phyloP scores from a whole-genome alignment of 1,284 basidiomycete species.

The Apiotrichum gamsii region DNA sequence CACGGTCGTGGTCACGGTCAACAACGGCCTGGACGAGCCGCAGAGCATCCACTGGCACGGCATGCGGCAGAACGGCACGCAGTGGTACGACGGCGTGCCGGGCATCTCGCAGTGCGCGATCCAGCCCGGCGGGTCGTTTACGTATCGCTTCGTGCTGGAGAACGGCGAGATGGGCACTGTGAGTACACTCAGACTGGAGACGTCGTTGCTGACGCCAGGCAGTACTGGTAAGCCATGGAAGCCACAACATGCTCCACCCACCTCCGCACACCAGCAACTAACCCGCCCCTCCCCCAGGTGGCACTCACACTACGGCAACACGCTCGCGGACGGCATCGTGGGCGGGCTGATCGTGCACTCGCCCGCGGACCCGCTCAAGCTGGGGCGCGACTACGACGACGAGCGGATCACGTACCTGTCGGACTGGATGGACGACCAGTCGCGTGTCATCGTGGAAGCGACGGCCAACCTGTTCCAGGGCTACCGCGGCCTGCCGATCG shows the following conservation, averaged over 20 bases:
- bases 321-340: conserved; percentile 29
- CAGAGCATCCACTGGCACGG: conserved; percentile 33
- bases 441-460: conserved; percentile 18
- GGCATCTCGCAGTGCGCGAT: conserved; percentile 52
- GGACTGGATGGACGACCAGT: conserved; percentile 28
- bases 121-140: conserved; percentile 50
- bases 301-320: conserved; percentile 35
- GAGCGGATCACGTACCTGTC: conserved; percentile 24
- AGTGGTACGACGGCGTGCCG: conserved; percentile 27
- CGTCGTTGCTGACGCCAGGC: too few relatives aligned
- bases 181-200: too few relatives aligned
- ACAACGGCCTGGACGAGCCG: conserved; percentile 19
- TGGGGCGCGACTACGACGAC: conserved; percentile 29
- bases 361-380: conserved; percentile 15
- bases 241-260: too few relatives aligned
- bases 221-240: too few relatives aligned
- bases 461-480: background rate
- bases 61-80: conserved; percentile 26
- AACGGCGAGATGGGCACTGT: conserved; percentile 20
- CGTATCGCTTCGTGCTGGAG: conserved; percentile 42
- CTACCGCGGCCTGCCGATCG: conserved; percentile 1
- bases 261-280: too few relatives aligned
- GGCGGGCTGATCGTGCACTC: conserved; percentile 32
- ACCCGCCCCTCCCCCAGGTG: too few relatives aligned
- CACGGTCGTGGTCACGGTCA: conserved; percentile 25